Evolutionary conservation across 129 eudicot genomes (phyloP), one percentile per base, ranked within the genome.

Genomic region (Calendula officinalis): DNA sequence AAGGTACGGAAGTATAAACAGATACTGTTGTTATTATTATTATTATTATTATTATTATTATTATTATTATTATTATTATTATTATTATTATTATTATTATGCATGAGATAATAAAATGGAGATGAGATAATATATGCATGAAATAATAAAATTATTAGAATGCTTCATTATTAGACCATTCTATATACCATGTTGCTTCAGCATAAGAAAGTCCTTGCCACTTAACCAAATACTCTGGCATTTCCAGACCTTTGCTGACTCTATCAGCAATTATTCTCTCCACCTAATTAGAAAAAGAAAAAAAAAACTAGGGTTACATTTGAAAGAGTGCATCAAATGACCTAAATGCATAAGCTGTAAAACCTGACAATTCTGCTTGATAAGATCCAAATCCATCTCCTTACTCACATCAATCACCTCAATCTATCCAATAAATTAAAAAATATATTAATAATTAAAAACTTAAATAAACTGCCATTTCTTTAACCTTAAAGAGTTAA

Each of bases 141-240:
- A 17, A 38, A 13, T 41, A 7, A 54, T 56, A 14, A 16, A 40
- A 46, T 15, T 43, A 42, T 34, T 6, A 43, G 46, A 45, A 34
- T 68, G 66, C 32, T 56, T 57, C 40, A 58, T 40, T 17, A 46
- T 16, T 45, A 45, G 30, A 69, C 44, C 53, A 39, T 39, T 17
- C 32, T 60, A 70, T 27, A 61, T 85, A 94, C 99, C 99, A 94
- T 61, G 99, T 94, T 75, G 92, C 99, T 83, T 94, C 99, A 55
- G 99, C 99, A 55, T 94, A 94, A 13, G 99, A 94, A 39, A 94
- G 82, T 60, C 99, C 99, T 75, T 82, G 89, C 99, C 99, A 94
- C 81, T 94, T 94, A 33, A 94, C 97, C 74, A 94, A 80, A 81
- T 88, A 94, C 81, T 88, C 99, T 59, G 92, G 88, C 59, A 75